These are phyloP conservation scores for Macadamia tetraphylla DNA, from an alignment of 164 flowering plant species.

Conservation along the genomic window DNA sequence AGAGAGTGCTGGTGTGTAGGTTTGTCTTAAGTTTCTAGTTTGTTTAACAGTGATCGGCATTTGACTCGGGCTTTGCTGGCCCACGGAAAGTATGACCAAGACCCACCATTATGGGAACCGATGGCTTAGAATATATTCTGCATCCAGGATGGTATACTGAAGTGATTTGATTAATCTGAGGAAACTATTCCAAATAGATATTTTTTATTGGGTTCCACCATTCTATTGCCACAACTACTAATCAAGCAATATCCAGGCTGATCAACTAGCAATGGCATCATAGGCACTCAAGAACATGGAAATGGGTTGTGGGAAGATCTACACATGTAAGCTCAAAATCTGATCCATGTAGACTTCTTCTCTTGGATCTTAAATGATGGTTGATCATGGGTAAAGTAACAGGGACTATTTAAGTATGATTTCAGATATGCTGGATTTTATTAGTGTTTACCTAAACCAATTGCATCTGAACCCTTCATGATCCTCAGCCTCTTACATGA, in stretches of 20 bases:
- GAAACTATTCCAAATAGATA: too few relatives aligned
- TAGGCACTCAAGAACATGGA: neutral
- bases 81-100: too few relatives aligned
- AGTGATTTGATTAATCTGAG: too few relatives aligned
- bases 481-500: constrained; percentile 66
- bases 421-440: neutral
- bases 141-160: too few relatives aligned
- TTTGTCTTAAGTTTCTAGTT: too few relatives aligned
- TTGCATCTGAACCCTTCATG: constrained; percentile 77
- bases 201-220: too few relatives aligned
- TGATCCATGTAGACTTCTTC: constrained; percentile 6
- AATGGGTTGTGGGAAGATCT: constrained; percentile 2
- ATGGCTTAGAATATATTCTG: too few relatives aligned
- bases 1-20: too few relatives aligned
- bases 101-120: too few relatives aligned
- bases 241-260: neutral
- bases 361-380: neutral
- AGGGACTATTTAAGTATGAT: constrained; percentile 2
- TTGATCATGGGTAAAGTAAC: neutral
- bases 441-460: constrained; percentile 53
- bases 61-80: too few relatives aligned
- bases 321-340: neutral
- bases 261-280: neutral
- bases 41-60: too few relatives aligned
- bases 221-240: too few relatives aligned